Percentiles rank a stretch among this genome's conserved stretches.
phyloP scores from a whole-genome alignment of 192 early-diverging fungal species.

The Linnemannia hyalina region DNA sequence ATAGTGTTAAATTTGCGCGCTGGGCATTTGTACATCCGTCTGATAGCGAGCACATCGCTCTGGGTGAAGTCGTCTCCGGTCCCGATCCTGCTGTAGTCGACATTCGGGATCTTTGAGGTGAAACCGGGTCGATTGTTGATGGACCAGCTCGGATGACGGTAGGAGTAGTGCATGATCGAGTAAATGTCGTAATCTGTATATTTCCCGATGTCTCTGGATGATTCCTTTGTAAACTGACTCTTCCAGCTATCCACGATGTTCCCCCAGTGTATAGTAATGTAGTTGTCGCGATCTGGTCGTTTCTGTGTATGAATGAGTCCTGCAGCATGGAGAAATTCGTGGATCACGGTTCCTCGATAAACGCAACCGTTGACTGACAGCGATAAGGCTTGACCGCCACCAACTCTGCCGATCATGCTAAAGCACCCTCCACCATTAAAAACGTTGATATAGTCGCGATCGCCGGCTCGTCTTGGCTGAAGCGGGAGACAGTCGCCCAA shows the following conservation, averaged over 20 bases:
- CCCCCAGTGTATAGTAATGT: constrained; percentile 22
- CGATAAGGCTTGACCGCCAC: constrained; percentile 20
- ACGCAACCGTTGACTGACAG: constrained; percentile 20
- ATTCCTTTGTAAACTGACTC: constrained; percentile 22
- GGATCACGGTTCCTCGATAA: constrained; percentile 28
- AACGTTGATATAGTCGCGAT: constrained; percentile 37
- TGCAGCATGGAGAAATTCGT: constrained; percentile 34
- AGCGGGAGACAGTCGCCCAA: constrained; percentile 36
- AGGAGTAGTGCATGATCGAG: constrained; percentile 37
- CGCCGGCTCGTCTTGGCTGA: constrained; percentile 19
- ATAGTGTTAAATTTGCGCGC: constrained; percentile 9
- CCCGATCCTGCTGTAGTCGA: constrained; percentile 25
- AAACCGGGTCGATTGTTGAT: constrained; percentile 31
- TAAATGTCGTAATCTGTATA: constrained; percentile 31
- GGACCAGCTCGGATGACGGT: constrained; percentile 20
- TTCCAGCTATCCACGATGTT: constrained; percentile 31
- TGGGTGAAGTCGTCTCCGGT: constrained; percentile 32
- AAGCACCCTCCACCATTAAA: constrained; percentile 24
- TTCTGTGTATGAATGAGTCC: constrained; percentile 41
- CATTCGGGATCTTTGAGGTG: constrained; percentile 25
- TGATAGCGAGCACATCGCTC: constrained; percentile 21
- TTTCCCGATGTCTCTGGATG: constrained; percentile 20
- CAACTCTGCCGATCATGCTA: constrained; percentile 26
- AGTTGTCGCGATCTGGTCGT: constrained; percentile 39
- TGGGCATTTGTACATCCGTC: constrained; percentile 31